Conservation (phyloP, 352 stramenopile genomes). For the Salisapilia sapeloensis region DNA sequence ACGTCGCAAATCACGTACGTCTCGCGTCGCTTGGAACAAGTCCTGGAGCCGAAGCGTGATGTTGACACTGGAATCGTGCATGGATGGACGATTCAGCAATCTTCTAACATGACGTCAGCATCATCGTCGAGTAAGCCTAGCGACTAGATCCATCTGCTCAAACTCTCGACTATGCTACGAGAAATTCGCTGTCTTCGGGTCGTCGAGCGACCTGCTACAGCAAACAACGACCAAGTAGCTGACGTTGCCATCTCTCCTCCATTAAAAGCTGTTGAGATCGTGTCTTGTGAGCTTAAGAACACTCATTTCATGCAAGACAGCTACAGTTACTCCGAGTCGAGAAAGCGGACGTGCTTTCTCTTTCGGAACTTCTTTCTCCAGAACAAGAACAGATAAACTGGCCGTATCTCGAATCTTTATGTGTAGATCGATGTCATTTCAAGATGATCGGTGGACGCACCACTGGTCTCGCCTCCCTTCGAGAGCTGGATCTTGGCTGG, state of each 20-base stretch:
- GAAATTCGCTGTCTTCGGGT: slow-evolving; percentile 51
- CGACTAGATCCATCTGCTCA: slow-evolving; percentile 72
- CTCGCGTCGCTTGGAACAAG: slow-evolving; percentile 46
- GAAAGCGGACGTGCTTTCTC: slow-evolving; percentile 24
- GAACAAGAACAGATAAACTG: background rate
- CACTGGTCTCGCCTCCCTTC: too few relatives aligned
- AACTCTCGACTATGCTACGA: slow-evolving; percentile 68
- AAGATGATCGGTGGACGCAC: too few relatives aligned
- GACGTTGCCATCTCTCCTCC: too few relatives aligned
- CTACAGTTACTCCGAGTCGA: slow-evolving; percentile 47
- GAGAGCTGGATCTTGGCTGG: slow-evolving; percentile 46
- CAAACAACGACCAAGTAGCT: too few relatives aligned
- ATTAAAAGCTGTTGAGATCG: too few relatives aligned
- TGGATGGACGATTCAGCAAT: slow-evolving; percentile 62
- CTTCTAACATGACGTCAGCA: slow-evolving; percentile 24
- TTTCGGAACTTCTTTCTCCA: slow-evolving; percentile 27
- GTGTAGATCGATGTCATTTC: too few relatives aligned
- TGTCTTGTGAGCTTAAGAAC: too few relatives aligned
- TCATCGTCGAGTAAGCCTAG: slow-evolving; percentile 62
- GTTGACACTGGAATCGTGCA: slow-evolving; percentile 39
- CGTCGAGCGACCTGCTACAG: slow-evolving; percentile 33
- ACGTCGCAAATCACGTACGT: slow-evolving; percentile 48
- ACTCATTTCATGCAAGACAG: slow-evolving; percentile 32
- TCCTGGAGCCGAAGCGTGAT: slow-evolving; percentile 53
- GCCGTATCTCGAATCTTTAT: too few relatives aligned